Evolutionary conservation across 2,329 filamentous ascomycete species (phyloP).

Genomic region (Penicillium sp.): DNA sequence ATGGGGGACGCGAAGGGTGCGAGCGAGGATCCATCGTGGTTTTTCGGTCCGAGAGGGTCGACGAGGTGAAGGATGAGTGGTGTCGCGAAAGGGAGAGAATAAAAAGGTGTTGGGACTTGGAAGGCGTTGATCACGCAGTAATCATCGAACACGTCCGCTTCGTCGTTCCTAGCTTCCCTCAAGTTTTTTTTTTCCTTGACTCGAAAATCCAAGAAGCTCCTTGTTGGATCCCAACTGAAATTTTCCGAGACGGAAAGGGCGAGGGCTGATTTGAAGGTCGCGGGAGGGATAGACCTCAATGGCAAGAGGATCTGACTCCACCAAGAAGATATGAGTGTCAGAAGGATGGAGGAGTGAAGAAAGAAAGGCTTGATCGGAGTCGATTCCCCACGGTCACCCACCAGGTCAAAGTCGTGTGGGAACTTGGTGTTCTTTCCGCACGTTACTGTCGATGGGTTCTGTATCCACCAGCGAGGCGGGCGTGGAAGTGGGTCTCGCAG

Average conservation of each 20-base stretch:
- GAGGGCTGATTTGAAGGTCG: constrained; percentile 15
- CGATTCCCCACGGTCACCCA: constrained; percentile 44
- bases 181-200: constrained; percentile 17
- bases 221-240: constrained; percentile 22
- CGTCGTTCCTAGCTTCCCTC: constrained; percentile 12
- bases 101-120: constrained; percentile 17
- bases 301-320: constrained; percentile 32
- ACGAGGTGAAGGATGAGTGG: constrained; percentile 16
- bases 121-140: constrained; percentile 34
- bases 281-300: constrained; percentile 24
- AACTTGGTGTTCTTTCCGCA: constrained; percentile 45
- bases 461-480: constrained; percentile 44
- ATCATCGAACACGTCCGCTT: constrained; percentile 37
- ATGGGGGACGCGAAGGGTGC: constrained; percentile 47
- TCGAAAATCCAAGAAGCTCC: constrained; percentile 15
- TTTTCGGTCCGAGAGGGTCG: constrained; percentile 5
- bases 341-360: constrained; percentile 25
- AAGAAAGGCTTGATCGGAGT: constrained; percentile 38
- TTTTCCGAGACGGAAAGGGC: constrained; percentile 24
- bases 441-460: constrained; percentile 41
- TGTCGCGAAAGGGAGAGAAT: not conserved
- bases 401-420: constrained; percentile 40
- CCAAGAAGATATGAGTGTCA: constrained; percentile 30
- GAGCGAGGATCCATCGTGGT: constrained; percentile 46
- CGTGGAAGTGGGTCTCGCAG: constrained; percentile 43